Conservation (phyloP, 129 eudicot genomes). For the Saussurea involucrata region DNA sequence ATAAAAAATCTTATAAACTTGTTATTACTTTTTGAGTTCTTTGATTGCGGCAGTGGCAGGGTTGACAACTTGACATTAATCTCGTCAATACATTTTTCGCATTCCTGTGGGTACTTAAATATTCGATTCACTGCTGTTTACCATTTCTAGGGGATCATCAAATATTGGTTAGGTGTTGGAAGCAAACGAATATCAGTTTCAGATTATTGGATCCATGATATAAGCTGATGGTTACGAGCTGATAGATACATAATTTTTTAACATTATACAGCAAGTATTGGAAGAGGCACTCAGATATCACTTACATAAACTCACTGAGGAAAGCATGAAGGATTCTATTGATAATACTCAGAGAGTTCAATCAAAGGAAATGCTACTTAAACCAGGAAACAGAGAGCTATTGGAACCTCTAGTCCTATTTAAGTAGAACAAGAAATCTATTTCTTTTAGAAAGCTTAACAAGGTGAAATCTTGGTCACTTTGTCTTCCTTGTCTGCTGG, state of each 20-base stretch:
- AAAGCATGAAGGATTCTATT: not conserved
- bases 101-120: not conserved
- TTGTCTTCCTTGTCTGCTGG: not conserved
- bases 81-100: not conserved
- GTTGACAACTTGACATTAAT: not conserved
- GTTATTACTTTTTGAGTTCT: not conserved
- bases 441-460: not conserved
- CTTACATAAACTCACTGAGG: not conserved
- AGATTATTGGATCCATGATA: not conserved
- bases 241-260: not conserved
- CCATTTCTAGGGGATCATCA: not conserved
- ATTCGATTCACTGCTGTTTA: not conserved
- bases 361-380: no score
- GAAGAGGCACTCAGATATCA: not conserved
- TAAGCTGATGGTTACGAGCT: not conserved
- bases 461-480: not conserved
- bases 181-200: not conserved
- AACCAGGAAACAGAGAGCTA: no score
- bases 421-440: not conserved
- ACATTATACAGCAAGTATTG: not conserved
- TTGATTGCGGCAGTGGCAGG: not conserved
- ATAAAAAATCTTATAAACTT: not conserved
- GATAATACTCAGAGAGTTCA: not conserved
- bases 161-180: not conserved
- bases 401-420: no score